Conservation (phyloP, 495 filamentous ascomycete genomes). For the Xylaria flabelliformis region DNA sequence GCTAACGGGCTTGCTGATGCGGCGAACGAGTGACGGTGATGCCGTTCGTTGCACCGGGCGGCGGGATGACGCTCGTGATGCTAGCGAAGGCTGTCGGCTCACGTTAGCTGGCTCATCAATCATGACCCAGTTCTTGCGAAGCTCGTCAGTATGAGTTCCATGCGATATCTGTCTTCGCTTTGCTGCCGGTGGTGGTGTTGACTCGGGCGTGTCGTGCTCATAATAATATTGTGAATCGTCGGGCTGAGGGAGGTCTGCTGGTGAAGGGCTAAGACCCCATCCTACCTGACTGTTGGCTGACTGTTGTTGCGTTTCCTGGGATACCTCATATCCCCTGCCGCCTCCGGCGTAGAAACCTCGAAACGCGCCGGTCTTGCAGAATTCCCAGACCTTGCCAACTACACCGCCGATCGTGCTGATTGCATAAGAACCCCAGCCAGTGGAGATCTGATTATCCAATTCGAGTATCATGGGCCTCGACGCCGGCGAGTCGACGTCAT, state of each 20-base stretch:
- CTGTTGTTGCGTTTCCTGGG: constrained; percentile 15
- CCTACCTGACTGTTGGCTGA: constrained; percentile 33
- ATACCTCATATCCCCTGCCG: constrained; percentile 68
- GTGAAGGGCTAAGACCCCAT: constrained; percentile 13
- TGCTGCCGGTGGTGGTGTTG: constrained; percentile 53
- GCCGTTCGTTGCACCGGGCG: constrained; percentile 26
- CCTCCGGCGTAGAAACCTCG: constrained; percentile 86
- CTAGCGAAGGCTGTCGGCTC: constrained; percentile 29
- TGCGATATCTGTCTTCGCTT: constrained; percentile 59
- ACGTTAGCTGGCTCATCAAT: constrained; percentile 55
- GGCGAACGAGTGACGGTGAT: constrained; percentile 35
- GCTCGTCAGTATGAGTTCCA: constrained; percentile 54
- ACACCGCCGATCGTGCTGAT: constrained; percentile 58
- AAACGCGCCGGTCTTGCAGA: constrained; percentile 77
- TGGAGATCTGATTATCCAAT: constrained; percentile 17
- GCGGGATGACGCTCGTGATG: constrained; percentile 31
- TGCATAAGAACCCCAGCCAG: constrained; percentile 55
- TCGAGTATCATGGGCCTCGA: constrained; percentile 19
- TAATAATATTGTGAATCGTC: constrained; percentile 37
- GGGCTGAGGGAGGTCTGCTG: constrained; percentile 30
- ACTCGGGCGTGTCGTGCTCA: constrained; percentile 47
- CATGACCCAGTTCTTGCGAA: constrained; percentile 75
- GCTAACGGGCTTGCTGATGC: constrained; percentile 49
- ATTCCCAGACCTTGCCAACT: constrained; percentile 81
- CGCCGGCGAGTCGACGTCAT: constrained; percentile 36